A percentile compares a stretch with the other conserved stretches of the same genome.
These are phyloP conservation scores for Aspergillus bombycis DNA, from an alignment of 2,329 filamentous ascomycete genomes.

Conservation along the genomic window DNA sequence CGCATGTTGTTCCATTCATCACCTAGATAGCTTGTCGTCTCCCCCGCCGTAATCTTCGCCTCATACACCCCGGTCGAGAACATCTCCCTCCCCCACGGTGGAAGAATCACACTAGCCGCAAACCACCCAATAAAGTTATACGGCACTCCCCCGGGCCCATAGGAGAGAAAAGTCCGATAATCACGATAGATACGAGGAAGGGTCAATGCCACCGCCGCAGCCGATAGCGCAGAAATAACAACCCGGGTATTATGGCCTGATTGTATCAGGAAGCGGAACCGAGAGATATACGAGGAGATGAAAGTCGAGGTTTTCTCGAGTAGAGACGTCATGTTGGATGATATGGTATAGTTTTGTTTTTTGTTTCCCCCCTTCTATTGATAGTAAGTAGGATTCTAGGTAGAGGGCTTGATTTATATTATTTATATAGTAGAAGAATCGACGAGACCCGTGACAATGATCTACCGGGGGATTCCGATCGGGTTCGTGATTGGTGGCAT, in stretches of 20 bases:
- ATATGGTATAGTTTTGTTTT: neutral
- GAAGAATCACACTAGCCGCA: constrained; percentile 25
- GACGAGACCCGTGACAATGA: neutral
- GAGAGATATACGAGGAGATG: neutral
- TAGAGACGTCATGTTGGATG: neutral
- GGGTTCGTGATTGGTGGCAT: neutral
- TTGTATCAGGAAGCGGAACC: neutral
- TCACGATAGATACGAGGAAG: constrained; percentile 34
- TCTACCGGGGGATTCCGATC: neutral
- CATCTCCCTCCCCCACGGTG: constrained; percentile 32
- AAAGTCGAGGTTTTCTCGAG: neutral
- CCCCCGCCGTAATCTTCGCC: constrained; percentile 23
- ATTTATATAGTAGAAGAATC: too few species aligned
- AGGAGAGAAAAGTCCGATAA: constrained; percentile 40
- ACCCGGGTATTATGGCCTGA: constrained; percentile 2
- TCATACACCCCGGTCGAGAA: constrained; percentile 33
- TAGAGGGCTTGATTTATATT: too few species aligned
- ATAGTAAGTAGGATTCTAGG: too few species aligned
- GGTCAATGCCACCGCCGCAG: constrained; percentile 19
- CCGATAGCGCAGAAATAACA: constrained; percentile 20
- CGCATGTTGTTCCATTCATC: constrained; percentile 20
- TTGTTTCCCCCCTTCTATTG: neutral
- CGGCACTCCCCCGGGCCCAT: constrained; percentile 41
- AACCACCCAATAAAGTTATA: constrained; percentile 43
- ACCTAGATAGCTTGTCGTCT: constrained; percentile 19